Percentiles rank a stretch among this genome's conserved stretches.
Evolutionary conservation across 164 flowering plant genomes (phyloP).

Genomic region (Dillenia turbinata): DNA sequence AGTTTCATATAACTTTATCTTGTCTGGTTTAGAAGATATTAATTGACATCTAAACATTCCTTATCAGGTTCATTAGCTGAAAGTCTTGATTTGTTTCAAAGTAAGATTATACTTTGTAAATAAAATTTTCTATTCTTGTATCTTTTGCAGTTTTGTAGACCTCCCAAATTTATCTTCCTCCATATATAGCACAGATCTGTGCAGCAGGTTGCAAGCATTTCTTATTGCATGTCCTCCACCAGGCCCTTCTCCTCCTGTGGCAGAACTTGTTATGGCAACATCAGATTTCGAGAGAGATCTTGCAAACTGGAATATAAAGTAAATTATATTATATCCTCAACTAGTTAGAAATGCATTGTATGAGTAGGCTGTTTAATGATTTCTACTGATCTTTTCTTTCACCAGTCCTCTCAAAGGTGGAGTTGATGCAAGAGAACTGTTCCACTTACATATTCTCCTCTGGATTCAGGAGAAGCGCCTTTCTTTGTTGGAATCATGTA

Average conservation of each 20-base stretch:
- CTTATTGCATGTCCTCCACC: conserved; percentile 89
- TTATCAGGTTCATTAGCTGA: too few relatives aligned
- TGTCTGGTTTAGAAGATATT: too few relatives aligned
- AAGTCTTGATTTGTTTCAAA: too few relatives aligned
- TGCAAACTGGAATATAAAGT: conserved; percentile 76
- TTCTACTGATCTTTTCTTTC: conserved; percentile 8
- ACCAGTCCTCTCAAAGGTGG: conserved; percentile 83
- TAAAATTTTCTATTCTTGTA: conserved; percentile 1
- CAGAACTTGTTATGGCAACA: conserved; percentile 84
- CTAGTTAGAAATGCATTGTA: too few relatives aligned
- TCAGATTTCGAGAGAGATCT: conserved; percentile 88
- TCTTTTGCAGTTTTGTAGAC: conserved; percentile 71
- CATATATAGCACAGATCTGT: conserved; percentile 85
- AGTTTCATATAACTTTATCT: too few relatives aligned
- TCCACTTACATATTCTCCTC: conserved; percentile 76
- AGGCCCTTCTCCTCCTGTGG: conserved; percentile 76
- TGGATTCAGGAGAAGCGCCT: conserved; percentile 92
- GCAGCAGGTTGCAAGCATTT: conserved; percentile 70
- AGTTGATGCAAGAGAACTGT: conserved; percentile 89
- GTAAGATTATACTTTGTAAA: too few relatives aligned
- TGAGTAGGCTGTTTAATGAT: not conserved
- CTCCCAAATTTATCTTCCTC: conserved; percentile 84
- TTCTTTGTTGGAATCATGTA: conserved; percentile 76
- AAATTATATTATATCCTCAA: conserved; percentile 3
- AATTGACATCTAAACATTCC: too few relatives aligned